Evolutionary conservation across 1,139 yeast genomes (phyloP), one percentile per base, ranked within the genome.

Genomic region (Hansenula lynferdii): DNA sequence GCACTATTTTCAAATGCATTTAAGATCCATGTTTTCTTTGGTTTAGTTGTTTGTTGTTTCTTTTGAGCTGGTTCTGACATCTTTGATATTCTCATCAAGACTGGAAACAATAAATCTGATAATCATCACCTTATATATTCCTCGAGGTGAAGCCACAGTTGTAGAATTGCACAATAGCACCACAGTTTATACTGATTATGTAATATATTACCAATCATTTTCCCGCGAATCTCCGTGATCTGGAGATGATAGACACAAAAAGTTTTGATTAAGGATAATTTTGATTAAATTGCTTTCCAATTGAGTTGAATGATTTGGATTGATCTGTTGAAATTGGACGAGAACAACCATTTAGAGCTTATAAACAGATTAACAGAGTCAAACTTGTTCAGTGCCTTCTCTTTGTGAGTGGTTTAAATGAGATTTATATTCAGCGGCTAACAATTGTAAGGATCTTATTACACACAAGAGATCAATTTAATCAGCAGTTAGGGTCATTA

Each of bases 1-100:
- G 60, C 49, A 6, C 64, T 66, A 61, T 63, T 63, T 31, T 60
- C 67, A 42, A 64, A 64, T 19, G 67, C 66, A 49, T 63, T 63
- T 23, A 62, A 41, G 31, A 61, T 56, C 34, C 61, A 51, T 25
- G 53, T 40, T 31, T 51, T 51, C 27, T 31, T 31, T 19, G 32
- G 37, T 8, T 33, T 37, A 2, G 20, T 9, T 5, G 35, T 21
- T 24, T 42, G 40, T 17, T 35, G 31, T 15, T 36, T 40, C 24
- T 38, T 40, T 4, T 27, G 8, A n/a, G 25, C 14, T 10, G 36
- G 39, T 16, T 33, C 36, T 6, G 32, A 22, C 39, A 37, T 37
- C n/a, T 19, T 18, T 12, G 16, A 19, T 8, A 18, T 8, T 18
- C 15, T n/a, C n/a, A n/a, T n/a, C n/a, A n/a, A n/a, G n/a, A n/a